phyloP scores from a whole-genome alignment of 352 stramenopile species.

The Phytophthora citrophthora region DNA sequence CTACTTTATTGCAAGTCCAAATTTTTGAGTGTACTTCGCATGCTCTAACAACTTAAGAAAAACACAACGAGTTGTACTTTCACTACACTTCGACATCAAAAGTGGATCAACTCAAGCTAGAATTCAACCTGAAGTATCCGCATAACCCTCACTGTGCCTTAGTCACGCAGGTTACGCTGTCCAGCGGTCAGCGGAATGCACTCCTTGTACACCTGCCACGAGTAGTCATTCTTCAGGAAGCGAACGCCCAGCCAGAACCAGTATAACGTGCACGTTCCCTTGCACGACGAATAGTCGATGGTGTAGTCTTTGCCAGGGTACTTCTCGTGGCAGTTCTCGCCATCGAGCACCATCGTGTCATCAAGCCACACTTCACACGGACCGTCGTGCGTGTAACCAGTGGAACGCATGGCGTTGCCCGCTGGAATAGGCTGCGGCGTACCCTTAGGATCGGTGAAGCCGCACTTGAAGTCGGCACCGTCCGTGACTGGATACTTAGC shows the following conservation, averaged over 20 bases:
- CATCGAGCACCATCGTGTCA: constrained; percentile 29
- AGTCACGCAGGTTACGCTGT: constrained; percentile 12
- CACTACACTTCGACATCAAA: too few relatives aligned
- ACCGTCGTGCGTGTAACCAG: constrained; percentile 53
- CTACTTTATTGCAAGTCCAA: too few relatives aligned
- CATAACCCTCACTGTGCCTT: not conserved
- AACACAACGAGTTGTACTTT: too few relatives aligned
- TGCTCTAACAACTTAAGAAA: too few relatives aligned
- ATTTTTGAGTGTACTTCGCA: too few relatives aligned
- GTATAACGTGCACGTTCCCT: constrained; percentile 22
- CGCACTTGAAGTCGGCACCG: constrained; percentile 37
- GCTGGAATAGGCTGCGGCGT: constrained; percentile 40
- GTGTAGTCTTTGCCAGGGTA: constrained; percentile 33
- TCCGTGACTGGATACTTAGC: constrained; percentile 32
- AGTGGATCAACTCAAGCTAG: too few relatives aligned
- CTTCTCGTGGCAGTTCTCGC: constrained; percentile 35
- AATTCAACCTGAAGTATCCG: too few relatives aligned
- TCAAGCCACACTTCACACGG: constrained; percentile 45
- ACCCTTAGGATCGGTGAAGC: constrained; percentile 35
- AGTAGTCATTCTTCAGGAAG: constrained; percentile 47
- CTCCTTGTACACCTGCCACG: constrained; percentile 70
- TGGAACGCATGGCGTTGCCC: constrained; percentile 30
- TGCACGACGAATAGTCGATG: constrained; percentile 36
- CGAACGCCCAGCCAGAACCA: constrained; percentile 36
- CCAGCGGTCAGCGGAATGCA: constrained; percentile 34